Percentiles rank a stretch among this genome's conserved stretches.
Evolutionary conservation across 2,329 filamentous ascomycete species (phyloP).

Genomic region (Xylariaceae sp.): DNA sequence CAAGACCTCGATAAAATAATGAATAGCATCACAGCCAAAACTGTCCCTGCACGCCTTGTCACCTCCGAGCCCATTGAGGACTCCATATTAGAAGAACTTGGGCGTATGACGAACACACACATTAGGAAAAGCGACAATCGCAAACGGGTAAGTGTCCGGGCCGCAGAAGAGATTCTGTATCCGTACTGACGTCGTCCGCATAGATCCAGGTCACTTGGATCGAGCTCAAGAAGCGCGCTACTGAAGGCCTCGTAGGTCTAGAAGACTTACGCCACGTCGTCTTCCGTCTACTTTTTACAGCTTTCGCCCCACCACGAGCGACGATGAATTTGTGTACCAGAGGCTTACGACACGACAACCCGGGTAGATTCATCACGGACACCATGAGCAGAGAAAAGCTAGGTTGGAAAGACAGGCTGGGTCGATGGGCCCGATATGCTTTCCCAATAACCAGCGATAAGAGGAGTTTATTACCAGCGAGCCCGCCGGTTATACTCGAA

Average conservation of each 20-base stretch:
- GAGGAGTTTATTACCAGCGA: not conserved
- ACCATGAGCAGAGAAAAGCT: conserved; percentile 35
- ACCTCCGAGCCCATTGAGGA: conserved; percentile 27
- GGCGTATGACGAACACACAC: conserved; percentile 41
- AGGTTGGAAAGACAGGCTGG: conserved; percentile 41
- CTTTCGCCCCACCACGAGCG: conserved; percentile 29
- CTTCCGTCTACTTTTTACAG: conserved; percentile 47
- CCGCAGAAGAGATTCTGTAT: not conserved
- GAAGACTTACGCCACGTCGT: conserved; percentile 50
- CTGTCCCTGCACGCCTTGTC: conserved; percentile 32
- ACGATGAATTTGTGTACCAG: conserved; percentile 28
- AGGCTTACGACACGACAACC: not conserved
- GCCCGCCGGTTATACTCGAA: conserved; percentile 15
- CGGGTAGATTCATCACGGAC: conserved; percentile 39
- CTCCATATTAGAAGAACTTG: conserved; percentile 40
- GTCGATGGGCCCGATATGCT: conserved; percentile 41
- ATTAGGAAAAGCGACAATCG: conserved; percentile 21
- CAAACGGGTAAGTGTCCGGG: conserved; percentile 27
- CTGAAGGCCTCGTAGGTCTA: conserved; percentile 16
- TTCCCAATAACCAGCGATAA: conserved; percentile 17
- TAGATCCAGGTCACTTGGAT: conserved; percentile 49
- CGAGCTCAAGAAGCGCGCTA: conserved; percentile 23
- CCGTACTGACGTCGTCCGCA: conserved; percentile 6
- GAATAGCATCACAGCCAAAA: conserved; percentile 24
- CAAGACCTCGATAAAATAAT: conserved; percentile 39